A percentile compares a stretch with the other conserved stretches of the same genome.
phyloP scores from a whole-genome alignment of 169 alveolate genomes.

The Miamiensis avidus region DNA sequence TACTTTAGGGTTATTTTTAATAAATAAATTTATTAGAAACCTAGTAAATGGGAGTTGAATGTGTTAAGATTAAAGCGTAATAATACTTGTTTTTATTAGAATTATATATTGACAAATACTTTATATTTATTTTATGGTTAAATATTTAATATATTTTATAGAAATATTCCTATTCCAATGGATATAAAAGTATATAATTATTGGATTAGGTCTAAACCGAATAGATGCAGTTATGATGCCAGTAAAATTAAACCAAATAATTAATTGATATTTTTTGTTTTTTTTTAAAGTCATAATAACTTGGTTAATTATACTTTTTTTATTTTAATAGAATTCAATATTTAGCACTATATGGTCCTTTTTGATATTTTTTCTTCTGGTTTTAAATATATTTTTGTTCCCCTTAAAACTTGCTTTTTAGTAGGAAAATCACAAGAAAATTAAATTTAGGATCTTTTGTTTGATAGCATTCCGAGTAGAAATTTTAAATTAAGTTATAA shows the following conservation, averaged over 20 bases:
- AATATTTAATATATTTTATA: too few relatives aligned
- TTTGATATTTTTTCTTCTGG: background rate
- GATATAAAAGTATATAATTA: background rate
- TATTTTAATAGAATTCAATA: background rate
- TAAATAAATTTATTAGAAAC: background rate
- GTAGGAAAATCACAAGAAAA: background rate
- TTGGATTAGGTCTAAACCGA: background rate
- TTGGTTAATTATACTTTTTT: too few relatives aligned
- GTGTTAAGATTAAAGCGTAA: too few relatives aligned
- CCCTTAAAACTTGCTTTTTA: background rate
- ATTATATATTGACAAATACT: too few relatives aligned
- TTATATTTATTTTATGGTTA: background rate
- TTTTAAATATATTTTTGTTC: background rate
- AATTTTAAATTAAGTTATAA: too few relatives aligned
- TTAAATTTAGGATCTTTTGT: too few relatives aligned
- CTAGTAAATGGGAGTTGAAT: background rate
- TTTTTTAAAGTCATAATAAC: too few relatives aligned
- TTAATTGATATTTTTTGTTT: too few relatives aligned
- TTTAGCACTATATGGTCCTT: background rate
- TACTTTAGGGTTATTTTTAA: too few relatives aligned
- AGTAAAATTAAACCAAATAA: background rate
- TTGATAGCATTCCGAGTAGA: background rate
- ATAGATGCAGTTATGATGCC: background rate
- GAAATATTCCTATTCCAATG: background rate
- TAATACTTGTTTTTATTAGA: too few relatives aligned